A percentile compares a stretch with the other conserved stretches of the same genome.
These are phyloP conservation scores for Ascoidea asiatica DNA, from an alignment of 805 yeast species.

Conservation along the genomic window DNA sequence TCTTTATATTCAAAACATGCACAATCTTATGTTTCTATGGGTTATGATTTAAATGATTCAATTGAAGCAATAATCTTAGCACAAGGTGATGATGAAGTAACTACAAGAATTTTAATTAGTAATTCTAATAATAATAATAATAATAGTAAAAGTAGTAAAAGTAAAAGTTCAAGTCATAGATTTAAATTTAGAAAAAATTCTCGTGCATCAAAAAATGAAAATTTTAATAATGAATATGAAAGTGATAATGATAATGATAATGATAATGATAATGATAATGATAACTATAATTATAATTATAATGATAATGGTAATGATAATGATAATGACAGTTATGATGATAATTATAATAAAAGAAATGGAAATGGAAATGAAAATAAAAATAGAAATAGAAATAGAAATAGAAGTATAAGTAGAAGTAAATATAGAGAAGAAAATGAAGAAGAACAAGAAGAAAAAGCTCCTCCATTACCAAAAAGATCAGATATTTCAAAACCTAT, in stretches of 20 bases:
- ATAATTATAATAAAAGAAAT: no score
- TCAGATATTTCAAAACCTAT: constrained; percentile 6
- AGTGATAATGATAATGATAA: no score
- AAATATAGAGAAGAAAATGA: background rate
- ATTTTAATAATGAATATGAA: no score
- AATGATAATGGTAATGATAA: background rate
- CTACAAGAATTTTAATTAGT: constrained; percentile 47
- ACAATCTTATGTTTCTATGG: constrained; percentile 29
- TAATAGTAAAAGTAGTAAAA: constrained; percentile 13
- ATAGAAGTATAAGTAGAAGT: background rate
- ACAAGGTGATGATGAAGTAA: constrained; percentile 44
- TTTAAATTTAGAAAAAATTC: no score
- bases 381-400: background rate
- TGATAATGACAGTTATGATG: no score
- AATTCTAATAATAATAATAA: constrained; percentile 18
- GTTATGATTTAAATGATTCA: constrained; percentile 48
- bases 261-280: no score
- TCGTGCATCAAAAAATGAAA: no score
- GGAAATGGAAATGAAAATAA: background rate
- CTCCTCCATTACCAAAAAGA: constrained; percentile 9
- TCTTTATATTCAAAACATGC: constrained; percentile 37
- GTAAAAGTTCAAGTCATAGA: background rate
- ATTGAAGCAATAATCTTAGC: constrained; percentile 50
- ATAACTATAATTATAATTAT: no score
- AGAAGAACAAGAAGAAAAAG: background rate